Conservation (phyloP, 441 rosid genomes). For the Geranium incanum region DNA sequence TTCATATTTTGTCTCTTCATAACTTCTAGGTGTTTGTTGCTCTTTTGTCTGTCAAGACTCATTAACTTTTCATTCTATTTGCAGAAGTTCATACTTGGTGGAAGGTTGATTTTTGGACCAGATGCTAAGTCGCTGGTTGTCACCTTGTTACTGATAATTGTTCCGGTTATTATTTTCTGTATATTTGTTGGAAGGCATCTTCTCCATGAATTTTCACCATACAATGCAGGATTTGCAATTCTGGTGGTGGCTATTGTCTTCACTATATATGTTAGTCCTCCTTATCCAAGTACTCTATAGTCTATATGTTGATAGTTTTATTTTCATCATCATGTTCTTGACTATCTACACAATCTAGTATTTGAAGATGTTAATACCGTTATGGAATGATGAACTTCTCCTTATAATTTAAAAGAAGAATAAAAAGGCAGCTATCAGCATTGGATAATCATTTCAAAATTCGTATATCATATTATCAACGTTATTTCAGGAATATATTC, state of each 20-base stretch:
- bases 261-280: slow-evolving; percentile 60
- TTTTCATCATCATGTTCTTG: slow-evolving; percentile 14
- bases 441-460: not conserved
- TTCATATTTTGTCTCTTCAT: not conserved
- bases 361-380: not conserved
- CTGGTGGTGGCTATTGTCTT: slow-evolving; percentile 59
- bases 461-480: not conserved
- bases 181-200: slow-evolving; percentile 81
- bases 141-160: slow-evolving; percentile 64
- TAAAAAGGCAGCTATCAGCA: not conserved
- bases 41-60: slow-evolving; percentile 5
- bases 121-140: slow-evolving; percentile 80
- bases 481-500: not conserved
- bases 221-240: slow-evolving; percentile 63
- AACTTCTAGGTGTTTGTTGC: slow-evolving; percentile 2
- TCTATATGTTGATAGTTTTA: slow-evolving; percentile 4
- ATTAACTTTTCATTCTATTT: slow-evolving; percentile 16
- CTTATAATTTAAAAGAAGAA: not conserved
- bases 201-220: slow-evolving; percentile 57
- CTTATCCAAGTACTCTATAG: not conserved
- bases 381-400: not conserved
- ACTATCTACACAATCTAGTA: not conserved
- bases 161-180: slow-evolving; percentile 68
- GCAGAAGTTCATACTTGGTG: slow-evolving; percentile 80
- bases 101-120: slow-evolving; percentile 95